Evolutionary conservation across 2,329 filamentous ascomycete genomes (phyloP).

Genomic region (Ophiocordyceps camponoti-rufipedis): DNA sequence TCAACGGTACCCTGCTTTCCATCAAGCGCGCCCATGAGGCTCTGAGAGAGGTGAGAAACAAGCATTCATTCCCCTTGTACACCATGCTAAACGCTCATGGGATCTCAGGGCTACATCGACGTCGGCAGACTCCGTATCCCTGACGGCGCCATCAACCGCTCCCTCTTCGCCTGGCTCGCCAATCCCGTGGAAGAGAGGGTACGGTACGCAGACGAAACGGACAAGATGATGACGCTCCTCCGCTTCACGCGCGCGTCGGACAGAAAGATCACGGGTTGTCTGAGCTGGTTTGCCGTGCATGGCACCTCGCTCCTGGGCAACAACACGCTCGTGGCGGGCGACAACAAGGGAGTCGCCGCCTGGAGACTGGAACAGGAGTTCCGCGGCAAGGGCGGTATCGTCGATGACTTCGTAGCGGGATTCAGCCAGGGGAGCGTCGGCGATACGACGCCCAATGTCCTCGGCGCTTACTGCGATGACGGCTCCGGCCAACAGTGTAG

Average conservation of each 20-base stretch:
- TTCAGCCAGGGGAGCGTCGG: slow-evolving; percentile 88
- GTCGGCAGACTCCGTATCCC: slow-evolving; percentile 50
- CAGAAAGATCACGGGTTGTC: slow-evolving; percentile 56
- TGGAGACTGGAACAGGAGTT: slow-evolving; percentile 64
- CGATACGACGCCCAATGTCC: slow-evolving; percentile 74
- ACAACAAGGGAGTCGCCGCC: slow-evolving; percentile 90
- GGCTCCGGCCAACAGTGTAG: slow-evolving; percentile 54
- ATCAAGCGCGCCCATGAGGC: slow-evolving; percentile 57
- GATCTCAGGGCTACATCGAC: slow-evolving; percentile 41
- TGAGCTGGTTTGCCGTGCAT: slow-evolving; percentile 88
- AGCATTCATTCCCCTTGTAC: background rate
- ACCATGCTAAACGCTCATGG: too few species aligned
- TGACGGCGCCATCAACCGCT: slow-evolving; percentile 77
- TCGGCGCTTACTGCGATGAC: slow-evolving; percentile 81
- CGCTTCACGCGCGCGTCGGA: slow-evolving; percentile 60
- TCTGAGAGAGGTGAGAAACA: slow-evolving; percentile 20
- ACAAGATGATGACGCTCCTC: slow-evolving; percentile 53
- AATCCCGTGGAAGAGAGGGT: slow-evolving; percentile 64
- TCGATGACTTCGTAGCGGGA: slow-evolving; percentile 62
- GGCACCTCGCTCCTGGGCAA: slow-evolving; percentile 83
- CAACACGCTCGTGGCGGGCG: slow-evolving; percentile 80
- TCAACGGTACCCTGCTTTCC: slow-evolving; percentile 67
- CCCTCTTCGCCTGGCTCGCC: slow-evolving; percentile 69
- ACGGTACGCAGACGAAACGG: slow-evolving; percentile 37
- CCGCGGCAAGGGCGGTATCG: slow-evolving; percentile 30